Percentiles rank a stretch among this genome's conserved stretches.
phyloP scores from a whole-genome alignment of 352 stramenopile species.

The Bremia lactucae region DNA sequence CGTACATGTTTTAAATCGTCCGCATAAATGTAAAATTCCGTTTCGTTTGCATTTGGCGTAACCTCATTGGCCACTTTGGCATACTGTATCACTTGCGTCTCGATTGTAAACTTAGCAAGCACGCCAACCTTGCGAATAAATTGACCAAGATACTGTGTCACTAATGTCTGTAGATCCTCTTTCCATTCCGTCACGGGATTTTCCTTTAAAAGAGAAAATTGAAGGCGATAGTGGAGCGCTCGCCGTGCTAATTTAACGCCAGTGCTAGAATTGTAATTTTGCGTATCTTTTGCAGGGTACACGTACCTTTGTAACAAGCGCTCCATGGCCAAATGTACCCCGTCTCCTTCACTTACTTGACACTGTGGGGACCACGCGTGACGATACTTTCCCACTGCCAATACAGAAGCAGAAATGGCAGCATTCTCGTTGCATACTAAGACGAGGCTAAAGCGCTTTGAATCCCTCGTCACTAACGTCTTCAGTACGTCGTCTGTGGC shows the following conservation, averaged over 20 bases:
- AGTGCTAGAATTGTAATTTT: neutral
- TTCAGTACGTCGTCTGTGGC: constrained; percentile 15
- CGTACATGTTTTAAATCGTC: constrained; percentile 63
- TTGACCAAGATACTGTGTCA: constrained; percentile 28
- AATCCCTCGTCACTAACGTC: constrained; percentile 3
- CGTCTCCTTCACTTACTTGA: constrained; percentile 14
- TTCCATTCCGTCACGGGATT: constrained; percentile 27
- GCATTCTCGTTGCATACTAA: constrained; percentile 29
- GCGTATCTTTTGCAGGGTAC: constrained; percentile 13
- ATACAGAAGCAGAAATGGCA: constrained; percentile 1
- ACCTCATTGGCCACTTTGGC: constrained; percentile 51
- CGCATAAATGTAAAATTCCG: constrained; percentile 33
- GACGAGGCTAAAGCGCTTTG: constrained; percentile 29
- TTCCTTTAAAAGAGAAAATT: constrained; percentile 64
- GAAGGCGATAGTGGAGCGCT: constrained; percentile 50
- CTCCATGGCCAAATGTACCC: constrained; percentile 24
- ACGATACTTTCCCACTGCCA: constrained; percentile 50
- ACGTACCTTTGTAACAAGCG: constrained; percentile 31
- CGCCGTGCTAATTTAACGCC: constrained; percentile 26
- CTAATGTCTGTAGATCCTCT: constrained; percentile 32
- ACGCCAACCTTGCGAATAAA: constrained; percentile 40
- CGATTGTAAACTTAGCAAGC: constrained; percentile 58
- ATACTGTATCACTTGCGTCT: constrained; percentile 62
- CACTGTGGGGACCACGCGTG: constrained; percentile 50
- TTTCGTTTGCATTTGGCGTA: constrained; percentile 17